These are phyloP conservation scores for Psilocybe sp. DNA, from an alignment of 768 basidiomycete species.

Conservation along the genomic window DNA sequence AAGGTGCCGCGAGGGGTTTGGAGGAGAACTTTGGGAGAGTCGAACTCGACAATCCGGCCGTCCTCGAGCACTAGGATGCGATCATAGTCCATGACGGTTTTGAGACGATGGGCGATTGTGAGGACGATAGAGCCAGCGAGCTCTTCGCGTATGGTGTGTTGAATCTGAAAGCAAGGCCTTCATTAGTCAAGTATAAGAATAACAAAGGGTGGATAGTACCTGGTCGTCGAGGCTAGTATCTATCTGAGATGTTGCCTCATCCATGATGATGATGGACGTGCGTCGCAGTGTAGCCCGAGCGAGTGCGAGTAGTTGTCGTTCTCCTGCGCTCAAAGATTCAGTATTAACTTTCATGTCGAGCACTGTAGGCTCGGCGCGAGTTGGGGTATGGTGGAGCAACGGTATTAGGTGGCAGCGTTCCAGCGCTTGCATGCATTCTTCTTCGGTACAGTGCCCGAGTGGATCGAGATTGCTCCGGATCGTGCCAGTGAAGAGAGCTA, in stretches of 20 bases:
- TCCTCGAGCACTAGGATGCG: conserved; percentile 70
- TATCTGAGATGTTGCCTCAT: conserved; percentile 78
- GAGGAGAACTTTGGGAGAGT: conserved; percentile 58
- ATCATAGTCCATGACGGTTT: conserved; percentile 76
- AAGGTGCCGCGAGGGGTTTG: conserved; percentile 55
- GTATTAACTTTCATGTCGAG: conserved; percentile 66
- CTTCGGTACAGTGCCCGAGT: conserved; percentile 50
- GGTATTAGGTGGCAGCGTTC: conserved; percentile 59
- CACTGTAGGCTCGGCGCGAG: conserved; percentile 27
- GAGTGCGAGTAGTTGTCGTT: conserved; percentile 71
- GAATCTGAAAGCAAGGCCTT: conserved; percentile 43
- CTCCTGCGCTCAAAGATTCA: conserved; percentile 71
- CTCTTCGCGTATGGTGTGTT: conserved; percentile 71
- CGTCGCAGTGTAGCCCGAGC: conserved; percentile 66
- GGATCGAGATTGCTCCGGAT: conserved; percentile 75
- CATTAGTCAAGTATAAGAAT: background rate
- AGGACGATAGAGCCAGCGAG: conserved; percentile 70
- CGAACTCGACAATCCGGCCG: conserved; percentile 76
- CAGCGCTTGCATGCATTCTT: conserved; percentile 65
- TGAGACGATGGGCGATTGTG: conserved; percentile 80
- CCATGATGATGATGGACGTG: conserved; percentile 69
- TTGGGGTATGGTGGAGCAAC: conserved; percentile 36
- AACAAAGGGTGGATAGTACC: conserved; percentile 26
- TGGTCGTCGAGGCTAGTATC: conserved; percentile 69
- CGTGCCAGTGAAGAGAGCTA: conserved; percentile 71